A percentile compares a stretch with the other conserved stretches of the same genome.
Evolutionary conservation across 352 stramenopile genomes (phyloP).

Genomic region (Phytophthora fragariaefolia): DNA sequence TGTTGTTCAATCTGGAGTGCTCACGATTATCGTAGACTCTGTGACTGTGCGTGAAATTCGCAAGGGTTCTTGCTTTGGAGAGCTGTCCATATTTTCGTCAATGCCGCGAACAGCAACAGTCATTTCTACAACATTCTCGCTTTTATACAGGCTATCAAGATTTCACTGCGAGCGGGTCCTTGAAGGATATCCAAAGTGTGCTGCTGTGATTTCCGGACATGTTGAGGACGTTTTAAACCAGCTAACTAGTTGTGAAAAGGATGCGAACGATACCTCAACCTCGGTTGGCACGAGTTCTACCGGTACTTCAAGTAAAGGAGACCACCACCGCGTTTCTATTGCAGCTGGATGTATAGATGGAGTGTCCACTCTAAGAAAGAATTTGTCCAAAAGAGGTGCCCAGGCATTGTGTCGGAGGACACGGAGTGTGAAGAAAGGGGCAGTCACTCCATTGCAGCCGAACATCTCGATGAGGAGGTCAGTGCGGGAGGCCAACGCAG

Average conservation of each 20-base stretch:
- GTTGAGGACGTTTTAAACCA: constrained; percentile 10
- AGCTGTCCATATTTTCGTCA: neutral
- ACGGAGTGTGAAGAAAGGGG: neutral
- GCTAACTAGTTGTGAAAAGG: neutral
- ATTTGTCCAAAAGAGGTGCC: constrained; percentile 26
- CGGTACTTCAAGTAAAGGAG: neutral
- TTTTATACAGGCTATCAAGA: neutral
- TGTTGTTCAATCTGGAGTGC: neutral
- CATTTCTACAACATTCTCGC: neutral
- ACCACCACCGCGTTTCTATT: neutral
- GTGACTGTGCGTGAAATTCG: neutral
- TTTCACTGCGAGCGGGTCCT: neutral
- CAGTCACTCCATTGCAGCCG: neutral
- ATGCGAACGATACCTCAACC: neutral
- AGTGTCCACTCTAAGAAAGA: neutral
- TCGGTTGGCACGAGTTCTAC: neutral
- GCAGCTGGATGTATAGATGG: constrained; percentile 2
- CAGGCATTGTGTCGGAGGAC: constrained; percentile 31
- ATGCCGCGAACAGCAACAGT: neutral
- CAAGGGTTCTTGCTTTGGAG: neutral
- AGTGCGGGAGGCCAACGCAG: neutral
- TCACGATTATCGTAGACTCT: neutral
- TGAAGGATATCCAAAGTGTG: neutral
- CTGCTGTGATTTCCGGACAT: constrained; percentile 2
- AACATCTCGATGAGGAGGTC: neutral